Evolutionary conservation across 2,329 filamentous ascomycete genomes (phyloP), one percentile per base, ranked within the genome.

Genomic region (Penicillium sp.): DNA sequence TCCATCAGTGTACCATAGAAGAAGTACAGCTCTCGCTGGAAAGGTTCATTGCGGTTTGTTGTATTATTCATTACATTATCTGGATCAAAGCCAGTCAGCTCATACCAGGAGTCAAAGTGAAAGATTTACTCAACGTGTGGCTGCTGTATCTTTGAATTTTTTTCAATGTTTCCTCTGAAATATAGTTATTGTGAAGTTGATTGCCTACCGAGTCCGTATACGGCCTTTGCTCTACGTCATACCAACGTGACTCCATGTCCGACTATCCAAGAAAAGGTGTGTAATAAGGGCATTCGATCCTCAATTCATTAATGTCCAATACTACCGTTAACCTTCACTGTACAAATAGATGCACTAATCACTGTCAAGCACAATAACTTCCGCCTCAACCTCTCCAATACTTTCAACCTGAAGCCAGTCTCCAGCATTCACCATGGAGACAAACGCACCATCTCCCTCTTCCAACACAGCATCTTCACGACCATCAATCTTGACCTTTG

Each of bases 391-490:
- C 55, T 86, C 84, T 2, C 88, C 88, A 35, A 90, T 79, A 67
- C 84, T 90, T 74, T 90, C 86, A 33, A 90, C 80, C 2, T 73
- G 75, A 37, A 90, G 73, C 65, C 82, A 82, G 70, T 90, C 88
- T 0, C 87, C 88, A 10, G 81, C 83, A 65, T 82, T 84, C 11
- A 90, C 81, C 14, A 75, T 75, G 7, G 87, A 86, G 7, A 96
- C 77, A 73, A 90, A 95, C 1, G 89, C 90, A 16, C 90, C 91
- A 74, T 96, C 91, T 0, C 91, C 91, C 75, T 96, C 91, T 1
- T 77, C 79, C 19, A 96, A 72, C 16, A 89, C 77, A 0, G 84
- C 84, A 60, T 89, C 86, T 45, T 90, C 86, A 55, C 86, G 77
- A 1, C 85, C 85, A 68, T 82, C 89, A 66, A 88, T 77, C 63